Evolutionary conservation across 495 filamentous ascomycete species (phyloP).

Genomic region (Penicillium daleae): DNA sequence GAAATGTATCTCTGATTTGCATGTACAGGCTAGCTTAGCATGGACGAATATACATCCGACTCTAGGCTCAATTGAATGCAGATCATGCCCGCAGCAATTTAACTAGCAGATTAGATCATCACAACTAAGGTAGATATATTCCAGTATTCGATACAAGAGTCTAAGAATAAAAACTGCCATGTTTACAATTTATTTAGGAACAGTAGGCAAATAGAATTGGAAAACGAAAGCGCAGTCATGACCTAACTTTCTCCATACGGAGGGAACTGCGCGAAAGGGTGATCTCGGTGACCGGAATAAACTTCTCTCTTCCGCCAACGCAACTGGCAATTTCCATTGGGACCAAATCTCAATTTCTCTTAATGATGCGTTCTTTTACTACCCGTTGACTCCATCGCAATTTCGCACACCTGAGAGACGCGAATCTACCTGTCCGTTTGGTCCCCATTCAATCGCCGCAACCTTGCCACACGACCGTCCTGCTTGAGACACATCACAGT

Average conservation of each 20-base stretch:
- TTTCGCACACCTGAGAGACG: not conserved
- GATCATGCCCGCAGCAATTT: no score
- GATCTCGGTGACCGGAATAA: constrained; percentile 30
- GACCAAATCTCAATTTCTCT: constrained; percentile 13
- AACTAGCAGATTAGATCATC: no score
- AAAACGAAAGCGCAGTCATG: not conserved
- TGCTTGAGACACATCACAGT: constrained; percentile 23
- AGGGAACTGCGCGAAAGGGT: constrained; percentile 24
- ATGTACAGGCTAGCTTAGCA: no score
- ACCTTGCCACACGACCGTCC: constrained; percentile 2
- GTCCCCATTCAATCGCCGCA: not conserved
- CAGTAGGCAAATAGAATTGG: not conserved
- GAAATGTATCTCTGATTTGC: no score
- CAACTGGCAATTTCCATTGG: constrained; percentile 16
- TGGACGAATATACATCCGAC: no score
- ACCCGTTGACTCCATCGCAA: not conserved
- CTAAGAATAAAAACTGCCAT: no score
- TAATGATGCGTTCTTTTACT: constrained; percentile 3
- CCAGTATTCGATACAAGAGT: no score
- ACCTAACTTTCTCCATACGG: not conserved
- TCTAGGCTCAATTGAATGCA: no score
- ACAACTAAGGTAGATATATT: no score
- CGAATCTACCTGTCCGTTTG: not conserved
- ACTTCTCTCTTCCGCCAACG: constrained; percentile 29
- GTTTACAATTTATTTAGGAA: no score